Evolutionary conservation across 495 filamentous ascomycete species (phyloP), one percentile per base, ranked within the genome.

Genomic region (Penicillium cinerascens): DNA sequence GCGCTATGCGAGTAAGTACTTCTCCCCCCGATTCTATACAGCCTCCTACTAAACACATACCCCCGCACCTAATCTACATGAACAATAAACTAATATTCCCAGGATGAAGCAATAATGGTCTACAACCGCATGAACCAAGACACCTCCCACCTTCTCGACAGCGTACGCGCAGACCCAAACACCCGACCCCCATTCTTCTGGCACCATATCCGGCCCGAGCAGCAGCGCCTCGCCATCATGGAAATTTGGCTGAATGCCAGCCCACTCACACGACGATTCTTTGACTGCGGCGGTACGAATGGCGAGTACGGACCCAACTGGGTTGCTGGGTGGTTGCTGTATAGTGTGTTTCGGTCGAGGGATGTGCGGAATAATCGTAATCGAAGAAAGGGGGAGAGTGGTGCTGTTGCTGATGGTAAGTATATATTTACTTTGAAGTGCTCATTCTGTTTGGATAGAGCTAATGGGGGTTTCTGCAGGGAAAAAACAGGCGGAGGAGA

Each of bases 241-340:
- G 63, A 69, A 52, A 75, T 77, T 47, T 73, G 69, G 52, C 60
- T 51, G 16, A 71, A 65, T 26, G 66, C 76, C 0, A 60, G 60
- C 1, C 60, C 70, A 1, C 51, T 65, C 10, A 77, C 74, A n/a
- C 60, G 67, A 0, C 54, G 58, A 1, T 52, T 72, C 0, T 79
- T 78, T 48, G 68, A 72, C 16, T 59, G 53, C 11, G 77, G 75
- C 11, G 55, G 53, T 4, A 72, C 70, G 0, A 60, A 55, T 20
- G 72, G 71, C 44, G 72, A 76, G 55, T 67, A 73, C 38, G 78
- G 73, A 9, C 76, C 77, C 7, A 83, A 83, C 51, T 83, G 80
- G 80, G 76, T 83, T 6, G 74, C 78, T 6, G 69, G 71, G 13
- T 83, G 80, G 80, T 74, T 82, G 64, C 55, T 83, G 40, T 83